Conservation (phyloP, 345 rosid species). For the Arabidopsis suecica region DNA sequence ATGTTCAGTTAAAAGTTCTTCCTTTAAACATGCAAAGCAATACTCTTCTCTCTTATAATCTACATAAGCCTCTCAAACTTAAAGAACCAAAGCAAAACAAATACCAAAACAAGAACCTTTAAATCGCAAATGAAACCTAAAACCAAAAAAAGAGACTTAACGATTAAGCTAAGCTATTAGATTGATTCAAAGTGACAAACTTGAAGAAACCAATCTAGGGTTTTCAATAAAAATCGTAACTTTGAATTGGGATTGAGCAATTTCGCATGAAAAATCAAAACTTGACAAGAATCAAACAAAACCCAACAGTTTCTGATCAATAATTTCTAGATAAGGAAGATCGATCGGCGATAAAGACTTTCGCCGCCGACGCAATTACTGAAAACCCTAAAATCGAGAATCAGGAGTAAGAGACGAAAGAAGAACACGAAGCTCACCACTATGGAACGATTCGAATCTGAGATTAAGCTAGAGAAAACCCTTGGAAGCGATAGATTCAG, state of each 20-base stretch:
- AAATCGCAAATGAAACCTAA: no score
- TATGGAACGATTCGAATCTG: conserved; percentile 18
- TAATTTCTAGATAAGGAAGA: background rate
- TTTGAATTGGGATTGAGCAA: background rate
- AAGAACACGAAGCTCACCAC: conserved; percentile 29
- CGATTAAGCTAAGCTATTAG: background rate
- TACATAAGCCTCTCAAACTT: background rate
- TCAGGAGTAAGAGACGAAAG: background rate
- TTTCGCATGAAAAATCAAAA: conserved; percentile 2
- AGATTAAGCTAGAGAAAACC: conserved; percentile 18
- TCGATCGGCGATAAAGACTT: background rate
- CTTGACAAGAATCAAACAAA: background rate
- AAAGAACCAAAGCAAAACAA: no score
- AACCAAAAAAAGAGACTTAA: no score
- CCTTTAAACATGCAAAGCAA: background rate
- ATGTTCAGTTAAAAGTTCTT: background rate
- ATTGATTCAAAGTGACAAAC: background rate
- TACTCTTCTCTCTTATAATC: background rate
- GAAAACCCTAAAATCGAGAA: conserved; percentile 35
- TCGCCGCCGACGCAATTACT: background rate
- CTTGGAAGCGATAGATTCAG: background rate
- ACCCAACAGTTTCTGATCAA: background rate
- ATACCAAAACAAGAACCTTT: no score
- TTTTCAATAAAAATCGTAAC: background rate
- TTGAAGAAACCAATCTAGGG: conserved; percentile 18